These are phyloP conservation scores for Solanum okadae DNA, from an alignment of 257 asterid species.

Conservation along the genomic window DNA sequence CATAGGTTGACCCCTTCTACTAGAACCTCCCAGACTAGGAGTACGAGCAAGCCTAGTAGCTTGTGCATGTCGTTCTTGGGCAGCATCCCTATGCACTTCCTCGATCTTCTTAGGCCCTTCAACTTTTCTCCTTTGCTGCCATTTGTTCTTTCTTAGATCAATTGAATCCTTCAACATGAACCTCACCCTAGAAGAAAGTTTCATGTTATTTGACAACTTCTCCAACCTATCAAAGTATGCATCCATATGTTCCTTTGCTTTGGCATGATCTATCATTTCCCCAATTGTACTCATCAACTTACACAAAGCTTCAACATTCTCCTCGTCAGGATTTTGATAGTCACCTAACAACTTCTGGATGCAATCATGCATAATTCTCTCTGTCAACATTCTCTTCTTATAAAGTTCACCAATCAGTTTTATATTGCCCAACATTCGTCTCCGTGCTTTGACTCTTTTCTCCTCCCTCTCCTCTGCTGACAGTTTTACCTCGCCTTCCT, in stretches of 20 bases:
- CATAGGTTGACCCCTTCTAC: slow-evolving; percentile 59
- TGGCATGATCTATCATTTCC: slow-evolving; percentile 79
- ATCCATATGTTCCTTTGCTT: slow-evolving; percentile 77
- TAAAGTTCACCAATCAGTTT: slow-evolving; percentile 88
- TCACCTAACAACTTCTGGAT: slow-evolving; percentile 71
- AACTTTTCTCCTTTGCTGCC: slow-evolving; percentile 97
- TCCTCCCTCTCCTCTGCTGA: slow-evolving; percentile 84
- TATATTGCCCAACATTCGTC: slow-evolving; percentile 89
- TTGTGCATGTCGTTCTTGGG: slow-evolving; percentile 88
- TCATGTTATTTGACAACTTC: slow-evolving; percentile 60
- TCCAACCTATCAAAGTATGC: slow-evolving; percentile 51
- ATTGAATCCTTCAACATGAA: slow-evolving; percentile 88
- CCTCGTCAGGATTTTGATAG: slow-evolving; percentile 74
- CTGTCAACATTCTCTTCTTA: slow-evolving; percentile 95
- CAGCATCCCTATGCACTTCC: slow-evolving; percentile 93
- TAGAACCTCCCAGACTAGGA: slow-evolving; percentile 49
- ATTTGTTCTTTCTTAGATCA: slow-evolving; percentile 87
- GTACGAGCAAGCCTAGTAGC: slow-evolving; percentile 55
- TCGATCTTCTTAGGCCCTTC: slow-evolving; percentile 98
- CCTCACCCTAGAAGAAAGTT: slow-evolving; percentile 81
- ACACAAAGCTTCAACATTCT: slow-evolving; percentile 85
- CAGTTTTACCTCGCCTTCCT: slow-evolving; percentile 67
- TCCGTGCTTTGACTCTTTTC: slow-evolving; percentile 56
- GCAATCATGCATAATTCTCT: slow-evolving; percentile 92
- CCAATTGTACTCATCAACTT: slow-evolving; percentile 98